These are phyloP conservation scores for Allium sativum DNA, from an alignment of 106 monocot genomes.

Conservation along the genomic window DNA sequence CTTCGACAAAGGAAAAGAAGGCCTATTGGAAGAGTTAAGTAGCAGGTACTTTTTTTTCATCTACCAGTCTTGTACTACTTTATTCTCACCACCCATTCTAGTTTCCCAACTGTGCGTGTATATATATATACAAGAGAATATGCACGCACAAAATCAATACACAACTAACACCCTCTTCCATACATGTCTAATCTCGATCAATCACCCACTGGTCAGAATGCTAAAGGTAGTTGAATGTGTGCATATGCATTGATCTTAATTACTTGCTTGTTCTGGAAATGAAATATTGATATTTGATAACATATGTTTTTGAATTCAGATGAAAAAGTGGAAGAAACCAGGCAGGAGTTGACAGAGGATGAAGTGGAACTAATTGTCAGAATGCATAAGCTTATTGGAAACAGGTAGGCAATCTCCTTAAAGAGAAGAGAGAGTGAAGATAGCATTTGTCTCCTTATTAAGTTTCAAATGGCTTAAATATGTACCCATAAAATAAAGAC, in stretches of 20 bases:
- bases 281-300: too few relatives aligned
- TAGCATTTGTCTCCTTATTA: too few relatives aligned
- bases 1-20: too few relatives aligned
- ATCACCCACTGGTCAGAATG: too few relatives aligned
- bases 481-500: too few relatives aligned
- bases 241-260: too few relatives aligned
- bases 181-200: not conserved
- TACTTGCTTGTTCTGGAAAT: too few relatives aligned
- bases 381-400: constrained; percentile 14
- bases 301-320: too few relatives aligned
- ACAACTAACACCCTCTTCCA: not conserved
- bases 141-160: not conserved
- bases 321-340: not conserved
- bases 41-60: not conserved
- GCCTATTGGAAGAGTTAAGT: too few relatives aligned
- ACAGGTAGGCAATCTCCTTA: constrained; percentile 1
- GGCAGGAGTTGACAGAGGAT: constrained; percentile 10
- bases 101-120: not conserved
- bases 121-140: not conserved
- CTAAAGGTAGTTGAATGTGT: too few relatives aligned
- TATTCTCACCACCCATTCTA: constrained; percentile 1
- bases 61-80: constrained; percentile 1
- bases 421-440: too few relatives aligned
- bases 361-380: constrained; percentile 10
- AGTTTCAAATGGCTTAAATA: too few relatives aligned